Evolutionary conservation across 768 basidiomycete genomes (phyloP).

Genomic region (Podaxis pistillaris): DNA sequence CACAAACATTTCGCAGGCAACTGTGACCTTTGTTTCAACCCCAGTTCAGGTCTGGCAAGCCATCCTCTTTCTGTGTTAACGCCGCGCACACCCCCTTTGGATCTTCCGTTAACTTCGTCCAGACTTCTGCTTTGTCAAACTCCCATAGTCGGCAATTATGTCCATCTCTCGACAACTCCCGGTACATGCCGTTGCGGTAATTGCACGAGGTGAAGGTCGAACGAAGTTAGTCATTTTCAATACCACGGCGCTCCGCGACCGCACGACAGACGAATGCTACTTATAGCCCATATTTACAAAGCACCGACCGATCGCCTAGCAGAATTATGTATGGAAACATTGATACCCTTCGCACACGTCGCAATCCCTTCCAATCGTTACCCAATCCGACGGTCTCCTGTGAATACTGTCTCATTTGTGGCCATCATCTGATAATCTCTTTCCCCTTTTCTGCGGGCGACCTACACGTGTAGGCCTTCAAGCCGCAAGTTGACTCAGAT

Average conservation of each 20-base stretch:
- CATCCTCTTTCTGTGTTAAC: neutral
- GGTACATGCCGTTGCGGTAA: constrained; percentile 2
- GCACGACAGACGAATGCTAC: neutral
- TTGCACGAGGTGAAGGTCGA: constrained; percentile 7
- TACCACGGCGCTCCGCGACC: constrained; percentile 11
- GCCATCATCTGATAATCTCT: constrained; percentile 19
- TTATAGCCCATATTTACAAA: constrained; percentile 2
- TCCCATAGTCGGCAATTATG: constrained; percentile 2
- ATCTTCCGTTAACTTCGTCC: neutral
- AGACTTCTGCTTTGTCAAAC: neutral
- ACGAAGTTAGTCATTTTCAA: neutral
- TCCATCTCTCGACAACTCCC: neutral
- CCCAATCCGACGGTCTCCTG: constrained; percentile 16
- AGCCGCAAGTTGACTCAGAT: constrained; percentile 1
- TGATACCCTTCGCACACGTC: neutral
- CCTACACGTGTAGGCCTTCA: constrained; percentile 5
- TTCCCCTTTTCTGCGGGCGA: neutral
- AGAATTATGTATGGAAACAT: neutral
- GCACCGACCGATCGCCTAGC: neutral
- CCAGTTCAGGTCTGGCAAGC: neutral
- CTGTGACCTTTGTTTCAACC: neutral
- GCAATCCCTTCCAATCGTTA: constrained; percentile 4
- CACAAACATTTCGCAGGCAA: neutral
- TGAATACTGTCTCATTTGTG: constrained; percentile 13
- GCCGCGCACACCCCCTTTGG: constrained; percentile 4